Base-by-base conservation (phyloP, 108 stramenopile species). In the Schizochytrium sp. region DNA sequence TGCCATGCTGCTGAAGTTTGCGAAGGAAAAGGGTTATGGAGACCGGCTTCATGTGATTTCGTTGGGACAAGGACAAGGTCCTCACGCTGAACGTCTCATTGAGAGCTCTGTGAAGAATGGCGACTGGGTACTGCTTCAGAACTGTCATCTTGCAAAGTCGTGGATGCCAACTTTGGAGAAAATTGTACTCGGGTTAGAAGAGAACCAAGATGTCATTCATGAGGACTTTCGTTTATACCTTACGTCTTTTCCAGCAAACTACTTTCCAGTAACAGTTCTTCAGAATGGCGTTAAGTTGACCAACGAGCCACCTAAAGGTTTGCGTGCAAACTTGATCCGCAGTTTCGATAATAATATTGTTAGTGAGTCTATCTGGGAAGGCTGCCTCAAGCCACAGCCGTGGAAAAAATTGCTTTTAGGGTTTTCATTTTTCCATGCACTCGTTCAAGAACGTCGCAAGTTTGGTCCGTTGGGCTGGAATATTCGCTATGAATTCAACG, bases 401-500 rank as follows among this genome's bases (percentile, higher is more conserved):
- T 95, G 91, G 90, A 93, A 95, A 89, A 91, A 92, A 59, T 88
- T 95, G 46, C 72, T 93, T n/a, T 46, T 73, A 45, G 94, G 93
- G 0, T 76, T 95, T 4, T 72, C 88, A 42, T 94, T 95, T 88
- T 95, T 95, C 93, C 94, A 95, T 89, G 94, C 94, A 40, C 92
- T 93, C 61, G 91, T 95, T 7, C 91, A 94, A 88, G 94, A 95
- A 89, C 89, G 94, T 46, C 88, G 94, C 45, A 95, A 95, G 91
- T 95, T 95, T 57, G 94, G 94, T 0, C 94, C 94, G 57, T 69
- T 95, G 61, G 94, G 94, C 8, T 95, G 94, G 94, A 95, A 95
- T 61, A 95, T 94, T 72, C 88, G 92, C 59, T 95, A 95, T 69
- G 94, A 93, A 38, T 95, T 95, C 89, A 94, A 95, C 72, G 94